phyloP scores from a whole-genome alignment of 345 rosid genomes.

The Linum tenue region DNA sequence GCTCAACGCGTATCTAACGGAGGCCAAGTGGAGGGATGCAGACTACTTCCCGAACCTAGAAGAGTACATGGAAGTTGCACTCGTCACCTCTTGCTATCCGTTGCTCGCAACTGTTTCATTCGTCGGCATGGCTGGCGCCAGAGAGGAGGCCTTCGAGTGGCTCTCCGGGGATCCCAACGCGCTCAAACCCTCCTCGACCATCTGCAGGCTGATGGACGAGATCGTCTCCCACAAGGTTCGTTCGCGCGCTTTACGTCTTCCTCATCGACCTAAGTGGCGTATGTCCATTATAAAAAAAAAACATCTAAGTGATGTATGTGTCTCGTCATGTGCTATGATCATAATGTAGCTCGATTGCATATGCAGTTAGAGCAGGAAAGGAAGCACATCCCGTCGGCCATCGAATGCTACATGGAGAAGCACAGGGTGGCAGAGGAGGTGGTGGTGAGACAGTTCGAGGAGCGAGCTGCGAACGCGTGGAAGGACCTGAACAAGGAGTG shows the following conservation, averaged over 20 bases:
- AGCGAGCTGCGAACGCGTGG: conserved; percentile 12
- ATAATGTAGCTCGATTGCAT: not conserved
- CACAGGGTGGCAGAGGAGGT: conserved; percentile 8
- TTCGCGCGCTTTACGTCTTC: no score
- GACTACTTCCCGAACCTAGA: conserved; percentile 20
- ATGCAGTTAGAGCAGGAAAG: conserved; percentile 19
- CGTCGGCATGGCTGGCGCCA: conserved; percentile 20
- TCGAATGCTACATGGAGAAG: not conserved
- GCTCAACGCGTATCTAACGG: conserved; percentile 12
- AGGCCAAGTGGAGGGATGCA: conserved; percentile 25
- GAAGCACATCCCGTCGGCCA: not conserved
- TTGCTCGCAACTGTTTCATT: conserved; percentile 13
- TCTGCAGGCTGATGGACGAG: conserved; percentile 28
- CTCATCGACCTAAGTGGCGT: no score
- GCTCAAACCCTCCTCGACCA: conserved; percentile 9
- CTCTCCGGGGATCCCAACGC: conserved; percentile 6
- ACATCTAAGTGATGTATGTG: no score
- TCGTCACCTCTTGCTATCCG: conserved; percentile 5
- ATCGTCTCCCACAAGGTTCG: conserved; percentile 10
- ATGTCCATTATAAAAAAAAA: no score
- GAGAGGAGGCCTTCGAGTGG: conserved; percentile 22
- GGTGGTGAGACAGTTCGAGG: not conserved
- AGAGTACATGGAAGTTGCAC: conserved; percentile 22
- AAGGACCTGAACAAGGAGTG: conserved; percentile 21
- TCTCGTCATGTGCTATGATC: not conserved